Percentiles rank a stretch among this genome's conserved stretches.
Conservation (phyloP, 805 yeast species). For the Brettanomyces nanus region DNA sequence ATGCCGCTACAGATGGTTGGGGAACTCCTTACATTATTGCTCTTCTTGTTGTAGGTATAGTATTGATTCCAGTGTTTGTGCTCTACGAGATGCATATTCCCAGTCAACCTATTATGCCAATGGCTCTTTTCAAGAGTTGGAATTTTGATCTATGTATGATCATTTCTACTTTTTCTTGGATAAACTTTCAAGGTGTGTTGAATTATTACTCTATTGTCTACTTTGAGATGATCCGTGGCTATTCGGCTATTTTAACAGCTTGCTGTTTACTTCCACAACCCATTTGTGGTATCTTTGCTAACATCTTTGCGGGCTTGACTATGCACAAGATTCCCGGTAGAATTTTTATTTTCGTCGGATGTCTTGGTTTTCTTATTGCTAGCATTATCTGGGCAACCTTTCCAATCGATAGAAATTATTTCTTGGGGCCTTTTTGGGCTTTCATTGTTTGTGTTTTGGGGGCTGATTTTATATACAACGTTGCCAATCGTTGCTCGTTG, state of each 20-base stretch:
- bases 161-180: slow-evolving; percentile 31
- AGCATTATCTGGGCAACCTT: slow-evolving; percentile 36
- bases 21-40: slow-evolving; percentile 38
- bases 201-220: slow-evolving; percentile 33
- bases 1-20: slow-evolving; percentile 35
- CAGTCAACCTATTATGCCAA: slow-evolving; percentile 39
- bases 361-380: slow-evolving; percentile 28
- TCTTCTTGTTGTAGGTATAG: slow-evolving; percentile 31
- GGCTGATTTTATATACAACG: slow-evolving; percentile 40
- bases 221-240: slow-evolving; percentile 32
- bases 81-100: slow-evolving; percentile 33
- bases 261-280: slow-evolving; percentile 38
- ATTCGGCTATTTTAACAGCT: slow-evolving; percentile 33
- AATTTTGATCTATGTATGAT: slow-evolving; percentile 34
- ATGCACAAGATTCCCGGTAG: slow-evolving; percentile 37
- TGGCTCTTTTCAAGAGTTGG: slow-evolving; percentile 31
- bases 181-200: slow-evolving; percentile 32
- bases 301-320: slow-evolving; percentile 37
- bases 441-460: slow-evolving; percentile 34
- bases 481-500: slow-evolving; percentile 34
- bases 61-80: slow-evolving; percentile 26
- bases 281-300: slow-evolving; percentile 32
- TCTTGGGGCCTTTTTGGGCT: slow-evolving; percentile 39
- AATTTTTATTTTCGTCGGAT: slow-evolving; percentile 28
- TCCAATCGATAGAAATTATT: slow-evolving; percentile 28